These are phyloP conservation scores for Coniochaeta sp. DNA, from an alignment of 2,329 filamentous ascomycete species.

Conservation along the genomic window DNA sequence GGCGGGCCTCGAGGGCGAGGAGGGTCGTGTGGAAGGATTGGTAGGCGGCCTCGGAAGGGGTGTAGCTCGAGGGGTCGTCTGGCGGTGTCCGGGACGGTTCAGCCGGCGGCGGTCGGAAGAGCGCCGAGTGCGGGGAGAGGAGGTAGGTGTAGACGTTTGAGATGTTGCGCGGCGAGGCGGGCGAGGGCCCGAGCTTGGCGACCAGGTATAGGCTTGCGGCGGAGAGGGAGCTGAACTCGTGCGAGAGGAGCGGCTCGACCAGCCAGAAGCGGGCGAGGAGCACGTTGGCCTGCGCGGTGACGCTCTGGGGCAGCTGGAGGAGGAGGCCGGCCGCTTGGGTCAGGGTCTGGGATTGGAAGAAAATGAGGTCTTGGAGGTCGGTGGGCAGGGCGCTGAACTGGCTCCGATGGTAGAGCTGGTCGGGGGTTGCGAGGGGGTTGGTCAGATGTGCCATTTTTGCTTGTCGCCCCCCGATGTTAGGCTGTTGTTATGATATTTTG, in stretches of 20 bases:
- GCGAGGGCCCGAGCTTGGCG: conserved; percentile 72
- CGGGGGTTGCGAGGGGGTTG: conserved; percentile 66
- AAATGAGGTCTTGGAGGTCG: conserved; percentile 65
- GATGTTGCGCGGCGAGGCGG: conserved; percentile 71
- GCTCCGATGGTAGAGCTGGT: conserved; percentile 55
- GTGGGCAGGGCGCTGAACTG: conserved; percentile 52
- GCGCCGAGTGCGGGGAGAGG: conserved; percentile 51
- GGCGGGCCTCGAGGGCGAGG: conserved; percentile 66
- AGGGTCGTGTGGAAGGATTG: conserved; percentile 56
- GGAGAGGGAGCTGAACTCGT: conserved; percentile 63
- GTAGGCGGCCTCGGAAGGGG: conserved; percentile 68
- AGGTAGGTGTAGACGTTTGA: conserved; percentile 83
- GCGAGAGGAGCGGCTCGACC: conserved; percentile 43
- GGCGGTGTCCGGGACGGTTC: conserved; percentile 17
- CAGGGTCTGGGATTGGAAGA: conserved; percentile 63
- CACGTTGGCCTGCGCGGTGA: conserved; percentile 79
- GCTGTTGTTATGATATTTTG: background rate
- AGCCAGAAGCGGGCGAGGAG: conserved; percentile 78
- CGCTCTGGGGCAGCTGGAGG: conserved; percentile 75
- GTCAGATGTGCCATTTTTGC: conserved; percentile 50
- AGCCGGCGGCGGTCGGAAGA: conserved; percentile 30
- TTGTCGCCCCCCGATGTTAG: background rate
- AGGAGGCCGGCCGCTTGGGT: conserved; percentile 76
- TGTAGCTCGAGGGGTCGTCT: conserved; percentile 49
- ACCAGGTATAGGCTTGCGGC: conserved; percentile 75